Evolutionary conservation across 495 filamentous ascomycete genomes (phyloP), one percentile per base, ranked within the genome.

Genomic region (Tuber aestivum): DNA sequence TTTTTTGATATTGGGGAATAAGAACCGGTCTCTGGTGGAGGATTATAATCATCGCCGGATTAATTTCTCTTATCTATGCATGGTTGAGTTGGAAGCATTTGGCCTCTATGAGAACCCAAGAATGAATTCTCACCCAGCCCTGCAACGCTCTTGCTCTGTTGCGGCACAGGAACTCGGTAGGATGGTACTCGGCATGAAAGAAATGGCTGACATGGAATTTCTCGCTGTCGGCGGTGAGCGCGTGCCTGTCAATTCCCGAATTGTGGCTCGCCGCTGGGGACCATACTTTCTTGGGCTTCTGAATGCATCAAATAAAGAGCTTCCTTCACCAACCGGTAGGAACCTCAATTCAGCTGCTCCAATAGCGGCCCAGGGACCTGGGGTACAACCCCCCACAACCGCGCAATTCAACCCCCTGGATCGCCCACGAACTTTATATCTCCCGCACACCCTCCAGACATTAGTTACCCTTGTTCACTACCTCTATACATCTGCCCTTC

Each of bases 41-140:
- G 95, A 99, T 81, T 99, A 99, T 80, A 97, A 97, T 76, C 95
- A 99, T 79, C 92, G 95, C 18, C 90, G 96, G 21, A 97, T 98
- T 85, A 99, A 99, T 83, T 99, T 99, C 84, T 92, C 92, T 16
- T 94, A 99, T 82, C 88, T 98, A 5, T 97, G 95, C 83, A 90
- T 97, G 88, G 94, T 99, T 27, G 95, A 98, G 84, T 86, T 99
- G 27, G 95, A 99, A 83, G 94, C 95, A 0, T 99, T 97, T 85
- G 95, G 95, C 0, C 89, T 99, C 7, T 97, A 97, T 83, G 94
- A 98, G 83, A 98, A 97, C 81, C 93, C 95, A 27, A 73, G 81
- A n/a, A 73, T 77, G 71, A 75, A 72, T 56, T 77, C 74, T 41
- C 79, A 79, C 65, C 79, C 81, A 16, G 81, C 82, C 0, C 76